A percentile compares a stretch with the other conserved stretches of the same genome.
Conservation (phyloP, 495 filamentous ascomycete species). For the Glutinoglossum americanum region DNA sequence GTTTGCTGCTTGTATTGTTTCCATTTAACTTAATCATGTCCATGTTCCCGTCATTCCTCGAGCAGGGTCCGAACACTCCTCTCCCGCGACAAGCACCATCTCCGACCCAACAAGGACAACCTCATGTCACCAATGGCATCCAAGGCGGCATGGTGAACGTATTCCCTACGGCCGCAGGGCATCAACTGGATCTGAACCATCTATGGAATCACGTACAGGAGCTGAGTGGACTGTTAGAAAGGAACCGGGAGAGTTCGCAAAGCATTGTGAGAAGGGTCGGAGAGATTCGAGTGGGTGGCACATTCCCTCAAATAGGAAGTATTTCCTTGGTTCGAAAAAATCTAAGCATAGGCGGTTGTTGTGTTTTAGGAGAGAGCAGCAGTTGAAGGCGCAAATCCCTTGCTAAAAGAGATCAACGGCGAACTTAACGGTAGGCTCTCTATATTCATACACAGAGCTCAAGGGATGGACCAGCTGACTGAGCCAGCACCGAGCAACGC, state of each 20-base stretch:
- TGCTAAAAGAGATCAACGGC: constrained; percentile 4
- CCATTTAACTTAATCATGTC: background rate
- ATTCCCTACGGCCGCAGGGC: constrained; percentile 53
- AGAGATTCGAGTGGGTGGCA: constrained; percentile 21
- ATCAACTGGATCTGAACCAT: constrained; percentile 73
- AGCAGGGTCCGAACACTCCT: background rate
- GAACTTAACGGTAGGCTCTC: background rate
- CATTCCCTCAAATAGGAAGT: constrained; percentile 22
- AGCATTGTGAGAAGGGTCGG: constrained; percentile 49
- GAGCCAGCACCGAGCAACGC: constrained; percentile 25
- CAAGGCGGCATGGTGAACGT: background rate
- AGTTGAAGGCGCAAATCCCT: background rate
- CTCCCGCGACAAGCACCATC: background rate
- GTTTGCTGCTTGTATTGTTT: background rate
- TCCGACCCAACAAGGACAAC: background rate
- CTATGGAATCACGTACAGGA: constrained; percentile 69
- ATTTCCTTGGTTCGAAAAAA: constrained; percentile 25
- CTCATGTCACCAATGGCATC: background rate
- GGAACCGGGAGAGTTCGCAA: constrained; percentile 56
- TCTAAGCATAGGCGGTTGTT: constrained; percentile 23
- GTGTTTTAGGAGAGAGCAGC: constrained; percentile 2
- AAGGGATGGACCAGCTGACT: background rate
- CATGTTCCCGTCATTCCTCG: background rate
- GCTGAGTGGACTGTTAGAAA: constrained; percentile 49
- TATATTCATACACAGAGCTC: background rate